Base-by-base conservation (phyloP, 257 asterid genomes). In the Dorcoceras hygrometricum region DNA sequence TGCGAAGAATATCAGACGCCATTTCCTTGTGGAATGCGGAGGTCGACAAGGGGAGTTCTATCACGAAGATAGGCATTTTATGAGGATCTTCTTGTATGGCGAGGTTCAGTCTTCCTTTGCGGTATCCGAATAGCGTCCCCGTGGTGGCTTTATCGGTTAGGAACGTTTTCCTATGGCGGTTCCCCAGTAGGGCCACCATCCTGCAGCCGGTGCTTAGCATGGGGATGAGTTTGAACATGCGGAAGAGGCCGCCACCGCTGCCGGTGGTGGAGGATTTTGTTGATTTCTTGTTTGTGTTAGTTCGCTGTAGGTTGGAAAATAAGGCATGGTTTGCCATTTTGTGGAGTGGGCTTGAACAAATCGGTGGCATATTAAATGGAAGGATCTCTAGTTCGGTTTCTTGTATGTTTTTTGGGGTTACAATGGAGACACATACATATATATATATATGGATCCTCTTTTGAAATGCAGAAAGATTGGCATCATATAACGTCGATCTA, bases 61-160 rank as follows among this genome's bases (percentile, higher is more conserved):
- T 85, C 7, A 90, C 87, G 59, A 93, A 93, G 36, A 86, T 74
- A 0, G 98, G 98, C 46, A 66, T 62, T 0, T 93, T 80, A 59
- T 89, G 95, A 10, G 98, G 97, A 71, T 93, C 95, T 43, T 93
- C 98, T 29, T 90, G 98, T 14, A 93, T 82, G 7, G 99, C 86
- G 0, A 93, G 75, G 69, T 75, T 66, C 8, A 93, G 78, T 19
- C 90, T 54, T 5, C 97, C 99, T 51, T 77, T 83, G 0, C 90
- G 83, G 85, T 83, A 75, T 3, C 99, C 99, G 72, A 89, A 93
- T 4, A 93, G 78, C 14, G 99, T 93, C 0, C 87, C 89, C 0
- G 85, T 86, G 55, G 97, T 81, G 24, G 99, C 97, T 9, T 69
- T 81, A 76, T 93, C 99, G 0, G 89, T 46, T 0, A 93, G 69